These are phyloP conservation scores for Vitis rupestris DNA, from an alignment of 164 flowering plant species.

Conservation along the genomic window DNA sequence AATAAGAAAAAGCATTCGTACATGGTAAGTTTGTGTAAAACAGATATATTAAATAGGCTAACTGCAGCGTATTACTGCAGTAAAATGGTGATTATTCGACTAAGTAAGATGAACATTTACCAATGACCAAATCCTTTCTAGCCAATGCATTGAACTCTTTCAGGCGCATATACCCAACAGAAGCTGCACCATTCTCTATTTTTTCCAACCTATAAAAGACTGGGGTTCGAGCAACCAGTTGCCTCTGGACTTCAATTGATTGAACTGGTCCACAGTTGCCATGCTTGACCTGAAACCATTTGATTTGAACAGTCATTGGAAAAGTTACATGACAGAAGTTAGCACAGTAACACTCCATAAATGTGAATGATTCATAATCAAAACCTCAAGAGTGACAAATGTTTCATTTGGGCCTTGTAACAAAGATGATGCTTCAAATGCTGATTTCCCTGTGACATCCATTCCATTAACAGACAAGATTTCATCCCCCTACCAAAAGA, in stretches of 20 bases:
- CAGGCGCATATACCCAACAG: conserved; percentile 85
- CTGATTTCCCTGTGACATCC: conserved; percentile 81
- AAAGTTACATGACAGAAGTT: conserved; percentile 1
- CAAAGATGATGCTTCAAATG: conserved; percentile 87
- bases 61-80: background rate
- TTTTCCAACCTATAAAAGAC: conserved; percentile 83
- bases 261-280: conserved; percentile 84
- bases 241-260: conserved; percentile 67
- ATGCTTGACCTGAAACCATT: conserved; percentile 72
- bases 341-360: background rate
- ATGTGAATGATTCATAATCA: conserved; percentile 12
- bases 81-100: background rate
- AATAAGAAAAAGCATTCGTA: no score
- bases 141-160: conserved; percentile 99
- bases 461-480: conserved; percentile 79
- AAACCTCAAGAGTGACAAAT: conserved; percentile 77
- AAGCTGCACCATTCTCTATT: conserved; percentile 47
- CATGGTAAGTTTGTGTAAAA: no score
- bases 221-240: conserved; percentile 85
- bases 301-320: background rate
- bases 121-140: conserved; percentile 84
- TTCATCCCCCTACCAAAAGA: conserved; percentile 76
- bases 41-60: background rate
- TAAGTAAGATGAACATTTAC: conserved; percentile 34
- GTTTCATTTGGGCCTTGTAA: conserved; percentile 94